These are phyloP conservation scores for Capsella rubella DNA, from an alignment of 441 rosid genomes.

Conservation along the genomic window DNA sequence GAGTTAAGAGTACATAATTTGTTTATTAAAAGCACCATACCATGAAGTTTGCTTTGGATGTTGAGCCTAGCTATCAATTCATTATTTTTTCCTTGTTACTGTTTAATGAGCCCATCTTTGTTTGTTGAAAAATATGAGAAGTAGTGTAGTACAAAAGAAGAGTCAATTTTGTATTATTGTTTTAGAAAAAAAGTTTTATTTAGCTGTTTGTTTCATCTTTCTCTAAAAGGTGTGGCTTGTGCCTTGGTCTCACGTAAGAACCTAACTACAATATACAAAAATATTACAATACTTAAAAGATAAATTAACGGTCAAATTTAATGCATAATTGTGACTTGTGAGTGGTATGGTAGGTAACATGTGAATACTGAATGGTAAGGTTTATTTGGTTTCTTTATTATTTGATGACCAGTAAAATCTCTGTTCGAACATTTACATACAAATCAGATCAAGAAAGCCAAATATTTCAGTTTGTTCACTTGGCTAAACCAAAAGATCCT, in stretches of 20 bases:
- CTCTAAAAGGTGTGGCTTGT: constrained; percentile 36
- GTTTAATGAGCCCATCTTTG: constrained; percentile 39
- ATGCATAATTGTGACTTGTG: constrained; percentile 34
- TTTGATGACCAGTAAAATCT: neutral
- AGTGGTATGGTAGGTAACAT: neutral
- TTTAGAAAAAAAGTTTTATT: neutral
- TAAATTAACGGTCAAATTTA: constrained; percentile 23
- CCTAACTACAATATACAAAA: constrained; percentile 32
- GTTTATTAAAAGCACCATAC: constrained; percentile 18
- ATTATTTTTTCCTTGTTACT: constrained; percentile 30
- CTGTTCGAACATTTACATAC: constrained; percentile 16
- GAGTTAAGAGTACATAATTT: neutral
- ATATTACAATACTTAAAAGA: constrained; percentile 22
- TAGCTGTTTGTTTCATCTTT: constrained; percentile 28
- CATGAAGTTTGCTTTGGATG: constrained; percentile 31
- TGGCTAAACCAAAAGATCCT: neutral
- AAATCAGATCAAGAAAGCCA: constrained; percentile 25
- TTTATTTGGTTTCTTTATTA: constrained; percentile 25
- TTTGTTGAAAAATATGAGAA: constrained; percentile 37
- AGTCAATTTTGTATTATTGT: constrained; percentile 25
- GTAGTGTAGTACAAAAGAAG: constrained; percentile 40
- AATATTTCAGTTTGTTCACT: neutral
- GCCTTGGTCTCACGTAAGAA: constrained; percentile 45
- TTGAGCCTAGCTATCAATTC: constrained; percentile 35
- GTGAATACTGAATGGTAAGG: constrained; percentile 18